Evolutionary conservation across 768 basidiomycete genomes (phyloP), one percentile per base, ranked within the genome.

Genomic region (Pisolithus microcarpus): DNA sequence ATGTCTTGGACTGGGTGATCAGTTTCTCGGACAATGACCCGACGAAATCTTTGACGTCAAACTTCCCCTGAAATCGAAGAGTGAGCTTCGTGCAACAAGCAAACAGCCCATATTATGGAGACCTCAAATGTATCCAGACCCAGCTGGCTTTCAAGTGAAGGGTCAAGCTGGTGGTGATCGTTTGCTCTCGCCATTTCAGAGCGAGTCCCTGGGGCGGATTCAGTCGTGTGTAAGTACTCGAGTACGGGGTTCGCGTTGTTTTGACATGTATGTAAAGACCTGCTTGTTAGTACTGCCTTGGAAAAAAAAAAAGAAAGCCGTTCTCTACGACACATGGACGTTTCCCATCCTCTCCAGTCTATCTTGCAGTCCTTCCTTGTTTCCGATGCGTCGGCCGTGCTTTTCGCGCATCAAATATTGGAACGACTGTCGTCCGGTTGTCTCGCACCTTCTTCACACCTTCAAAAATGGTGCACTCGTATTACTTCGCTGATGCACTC

Each of bases 1-100:
- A 80, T 38, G 77, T 79, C 66, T 92, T 91, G 34, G 93, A 95
- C 59, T 89, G 81, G 8, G 81, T 68, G 54, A 96, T 95, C 48
- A 93, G 76, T 65, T 80, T 91, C 73, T 96, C 94, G 19, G 90
- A 92, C 48, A 92, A 76, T 6, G 80, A 77, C 19, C 83, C 82
- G 46, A 97, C 79, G 58, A 95, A 93, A 51, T 94, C 91, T 57
- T 91, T 88, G 54, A 91, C 82, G 64, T 93, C 88, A 69, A 95
- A 93, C 71, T 91, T 91, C 52, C 85, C 87, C 88, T 91, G 57
- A 43, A 43, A 46, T 4, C 39, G 28, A 15, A 40, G 44, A 15
- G 56, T 58, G 24, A 59, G 50, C 51, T 44, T 30, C 11, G 19
- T 49, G 38, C 21, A 38, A 2, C 13, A 34, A 34, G 24, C 46